These are phyloP conservation scores for Colletotrichum plurivorum DNA, from an alignment of 2,329 filamentous ascomycete species.

Conservation along the genomic window DNA sequence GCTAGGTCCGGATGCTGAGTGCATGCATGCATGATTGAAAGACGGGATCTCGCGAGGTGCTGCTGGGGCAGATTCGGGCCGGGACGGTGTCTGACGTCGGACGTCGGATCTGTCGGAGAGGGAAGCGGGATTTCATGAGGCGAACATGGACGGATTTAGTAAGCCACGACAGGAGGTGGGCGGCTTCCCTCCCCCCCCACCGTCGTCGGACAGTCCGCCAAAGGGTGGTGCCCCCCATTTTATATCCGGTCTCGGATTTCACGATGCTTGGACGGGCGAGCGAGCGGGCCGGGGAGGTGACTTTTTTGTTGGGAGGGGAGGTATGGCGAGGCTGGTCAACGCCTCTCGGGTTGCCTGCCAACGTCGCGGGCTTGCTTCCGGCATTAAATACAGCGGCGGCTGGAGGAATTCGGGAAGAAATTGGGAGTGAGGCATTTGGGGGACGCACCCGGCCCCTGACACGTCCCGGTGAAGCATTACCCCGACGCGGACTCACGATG, in stretches of 20 bases:
- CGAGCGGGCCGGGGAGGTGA: too few relatives aligned
- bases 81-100: slow-evolving; percentile 24
- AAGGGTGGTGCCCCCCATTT: background rate
- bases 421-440: slow-evolving; percentile 2
- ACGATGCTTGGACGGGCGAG: slow-evolving; percentile 10
- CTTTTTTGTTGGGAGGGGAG: too few relatives aligned
- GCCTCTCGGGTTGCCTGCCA: background rate
- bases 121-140: background rate
- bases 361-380: too few relatives aligned
- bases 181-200: background rate
- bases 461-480: slow-evolving; percentile 4
- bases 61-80: slow-evolving; percentile 24
- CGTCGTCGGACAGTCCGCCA: slow-evolving; percentile 10
- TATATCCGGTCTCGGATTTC: slow-evolving; percentile 10
- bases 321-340: background rate
- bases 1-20: background rate
- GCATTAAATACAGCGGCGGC: too few relatives aligned
- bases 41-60: background rate
- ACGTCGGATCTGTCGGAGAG: slow-evolving; percentile 33
- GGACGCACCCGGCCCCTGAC: background rate
- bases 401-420: background rate
- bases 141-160: slow-evolving; percentile 11
- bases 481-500: slow-evolving; percentile 11
- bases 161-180: slow-evolving; percentile 12
- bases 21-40: background rate